These are phyloP conservation scores for Starmerella bacillaris DNA, from an alignment of 805 yeast species.

Conservation along the genomic window DNA sequence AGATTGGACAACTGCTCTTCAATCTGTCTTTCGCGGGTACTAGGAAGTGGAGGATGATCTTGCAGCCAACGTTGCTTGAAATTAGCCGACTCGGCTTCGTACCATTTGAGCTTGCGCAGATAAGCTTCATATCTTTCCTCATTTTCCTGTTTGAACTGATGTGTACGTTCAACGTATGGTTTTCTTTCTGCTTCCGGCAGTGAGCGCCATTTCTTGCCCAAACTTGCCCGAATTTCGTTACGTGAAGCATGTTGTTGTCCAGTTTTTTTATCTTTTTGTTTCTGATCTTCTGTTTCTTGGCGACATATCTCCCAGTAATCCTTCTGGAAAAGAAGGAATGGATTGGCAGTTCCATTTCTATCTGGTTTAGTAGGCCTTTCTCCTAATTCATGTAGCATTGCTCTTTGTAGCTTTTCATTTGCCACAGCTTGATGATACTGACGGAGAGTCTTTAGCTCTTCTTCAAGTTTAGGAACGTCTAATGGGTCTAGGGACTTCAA, in stretches of 20 bases:
- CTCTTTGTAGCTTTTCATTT: constrained; percentile 22
- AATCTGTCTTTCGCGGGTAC: constrained; percentile 15
- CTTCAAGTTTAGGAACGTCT: constrained; percentile 15
- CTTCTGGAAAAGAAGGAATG: constrained; percentile 27
- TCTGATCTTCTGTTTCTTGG: constrained; percentile 22
- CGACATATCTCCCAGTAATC: constrained; percentile 28
- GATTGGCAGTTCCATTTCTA: constrained; percentile 25
- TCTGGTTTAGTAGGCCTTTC: constrained; percentile 25
- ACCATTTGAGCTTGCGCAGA: constrained; percentile 20
- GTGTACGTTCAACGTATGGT: constrained; percentile 24
- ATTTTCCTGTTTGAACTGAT: constrained; percentile 22
- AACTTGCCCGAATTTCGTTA: constrained; percentile 26
- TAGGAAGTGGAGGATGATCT: constrained; percentile 19
- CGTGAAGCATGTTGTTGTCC: constrained; percentile 23
- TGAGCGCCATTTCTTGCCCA: constrained; percentile 28
- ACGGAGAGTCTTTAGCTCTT: constrained; percentile 18
- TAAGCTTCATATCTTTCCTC: constrained; percentile 22
- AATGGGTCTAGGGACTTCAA: constrained; percentile 2
- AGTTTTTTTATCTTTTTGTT: constrained; percentile 18
- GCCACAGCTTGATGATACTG: constrained; percentile 20
- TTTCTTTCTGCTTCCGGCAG: constrained; percentile 23
- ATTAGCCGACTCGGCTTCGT: constrained; percentile 25
- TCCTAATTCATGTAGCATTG: constrained; percentile 24
- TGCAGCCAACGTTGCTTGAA: constrained; percentile 25
- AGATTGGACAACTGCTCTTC: constrained; percentile 7